Percentiles rank a stretch among this genome's conserved stretches.
These are phyloP conservation scores for Aureobasidium sp. DNA, from an alignment of 2,329 filamentous ascomycete species.

Conservation along the genomic window DNA sequence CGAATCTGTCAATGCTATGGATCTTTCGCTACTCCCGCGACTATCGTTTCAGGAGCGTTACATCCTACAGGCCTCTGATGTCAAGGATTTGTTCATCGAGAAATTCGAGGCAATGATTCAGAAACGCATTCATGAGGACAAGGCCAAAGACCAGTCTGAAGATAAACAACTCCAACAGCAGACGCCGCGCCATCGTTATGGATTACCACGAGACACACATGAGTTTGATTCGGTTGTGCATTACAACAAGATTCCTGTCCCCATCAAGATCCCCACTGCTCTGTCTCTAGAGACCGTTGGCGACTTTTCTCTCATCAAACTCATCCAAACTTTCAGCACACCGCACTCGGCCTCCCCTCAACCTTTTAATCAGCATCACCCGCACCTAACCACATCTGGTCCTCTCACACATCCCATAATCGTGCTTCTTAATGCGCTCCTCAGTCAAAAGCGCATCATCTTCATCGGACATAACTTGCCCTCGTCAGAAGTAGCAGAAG, in stretches of 20 bases:
- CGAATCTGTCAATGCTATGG: conserved; percentile 92
- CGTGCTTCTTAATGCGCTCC: conserved; percentile 84
- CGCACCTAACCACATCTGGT: conserved; percentile 89
- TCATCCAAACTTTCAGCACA: conserved; percentile 88
- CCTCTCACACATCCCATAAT: conserved; percentile 88
- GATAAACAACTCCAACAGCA: conserved; percentile 5
- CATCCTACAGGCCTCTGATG: conserved; percentile 82
- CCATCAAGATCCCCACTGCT: conserved; percentile 91
- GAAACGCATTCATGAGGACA: conserved; percentile 65
- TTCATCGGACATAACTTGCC: conserved; percentile 94
- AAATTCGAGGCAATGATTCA: conserved; percentile 95
- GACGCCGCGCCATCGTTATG: conserved; percentile 47
- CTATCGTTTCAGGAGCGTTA: conserved; percentile 77
- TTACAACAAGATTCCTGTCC: conserved; percentile 94
- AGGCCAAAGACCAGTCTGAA: conserved; percentile 25
- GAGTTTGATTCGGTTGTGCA: conserved; percentile 94
- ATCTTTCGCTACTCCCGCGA: conserved; percentile 84
- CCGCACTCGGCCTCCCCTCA: conserved; percentile 76
- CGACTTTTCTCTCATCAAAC: conserved; percentile 94
- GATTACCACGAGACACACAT: conserved; percentile 85
- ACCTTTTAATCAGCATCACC: conserved; percentile 69
- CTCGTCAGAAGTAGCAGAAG: conserved; percentile 92
- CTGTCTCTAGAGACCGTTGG: conserved; percentile 93
- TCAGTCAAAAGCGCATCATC: conserved; percentile 94
- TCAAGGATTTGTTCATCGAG: conserved; percentile 93